Base-by-base conservation (phyloP, 805 yeast genomes). In the Pichia exigua region DNA sequence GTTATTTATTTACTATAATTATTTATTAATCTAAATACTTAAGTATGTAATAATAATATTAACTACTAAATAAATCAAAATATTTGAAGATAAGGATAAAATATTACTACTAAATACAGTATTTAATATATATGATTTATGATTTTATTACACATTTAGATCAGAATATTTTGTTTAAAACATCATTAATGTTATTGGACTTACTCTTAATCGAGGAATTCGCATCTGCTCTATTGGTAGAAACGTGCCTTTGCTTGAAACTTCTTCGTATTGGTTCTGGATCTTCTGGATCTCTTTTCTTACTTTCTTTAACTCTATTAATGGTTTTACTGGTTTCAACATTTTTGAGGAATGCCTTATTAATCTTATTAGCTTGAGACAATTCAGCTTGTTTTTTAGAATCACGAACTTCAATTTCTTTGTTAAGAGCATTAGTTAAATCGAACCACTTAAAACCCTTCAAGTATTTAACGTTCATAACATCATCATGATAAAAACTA, bases 391-490 rank as follows among this genome's bases (percentile, higher is more conserved):
- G 83, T 62, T 92, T 73, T 69, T 87, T 90, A 48, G 92, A 81
- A 62, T 90, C 95, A 67, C 96, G 82, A 43, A 84, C 76, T 66
- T 91, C 97, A 57, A 85, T 84, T 69, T 94, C 98, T 61, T 80
- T 80, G 2, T 96, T 90, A 57, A 92, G 87, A 65, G 92, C 97
- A 65, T 86, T 95, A 3, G 97, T 91, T 64, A 94, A 74, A 62
- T 94, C 95, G 51, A 85, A 76, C 99, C 99, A 94, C 65, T 94
- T 94, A 76, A 92, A 94, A 2, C 92, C 90, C 11, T 88, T 83
- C 54, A 94, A 73, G 61, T 94, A 94, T 66, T 87, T 92, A 54
- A 92, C 82, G 65, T 90, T 94, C 73, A 95, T 75, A 26, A 94
- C 83, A 71, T 94, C 99, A 67, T 94, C 99, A 63, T 94, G 85